phyloP scores from a whole-genome alignment of 352 stramenopile species.

The Aphanomyces invadans region DNA sequence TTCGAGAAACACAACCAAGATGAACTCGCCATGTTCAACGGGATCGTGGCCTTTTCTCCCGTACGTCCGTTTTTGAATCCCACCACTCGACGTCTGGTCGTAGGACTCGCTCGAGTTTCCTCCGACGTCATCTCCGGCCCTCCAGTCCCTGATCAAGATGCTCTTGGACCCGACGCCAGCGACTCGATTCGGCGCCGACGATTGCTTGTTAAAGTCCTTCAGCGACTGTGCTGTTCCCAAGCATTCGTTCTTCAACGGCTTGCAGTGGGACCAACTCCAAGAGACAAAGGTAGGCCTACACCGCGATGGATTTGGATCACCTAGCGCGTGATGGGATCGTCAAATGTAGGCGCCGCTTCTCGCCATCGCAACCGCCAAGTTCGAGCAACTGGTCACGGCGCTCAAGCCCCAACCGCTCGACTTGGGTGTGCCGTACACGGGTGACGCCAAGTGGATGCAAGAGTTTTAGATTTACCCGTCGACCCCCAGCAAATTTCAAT shows the following conservation, averaged over 20 bases:
- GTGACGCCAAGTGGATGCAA: slow-evolving; percentile 65
- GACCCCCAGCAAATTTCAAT: no score
- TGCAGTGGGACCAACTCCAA: slow-evolving; percentile 75
- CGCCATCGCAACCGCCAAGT: slow-evolving; percentile 51
- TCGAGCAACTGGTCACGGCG: slow-evolving; percentile 52
- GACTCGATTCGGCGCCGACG: slow-evolving; percentile 47
- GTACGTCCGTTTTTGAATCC: slow-evolving; percentile 26
- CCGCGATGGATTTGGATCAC: no score
- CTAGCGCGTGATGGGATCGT: no score
- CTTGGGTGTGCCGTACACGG: slow-evolving; percentile 61
- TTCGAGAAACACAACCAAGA: slow-evolving; percentile 80
- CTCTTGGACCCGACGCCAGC: slow-evolving; percentile 52
- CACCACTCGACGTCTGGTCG: neutral
- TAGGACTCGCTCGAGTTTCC: slow-evolving; percentile 65
- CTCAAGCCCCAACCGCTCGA: slow-evolving; percentile 45
- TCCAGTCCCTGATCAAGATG: slow-evolving; percentile 63
- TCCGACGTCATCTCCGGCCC: slow-evolving; percentile 48
- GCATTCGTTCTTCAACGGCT: slow-evolving; percentile 76
- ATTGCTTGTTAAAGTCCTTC: slow-evolving; percentile 36
- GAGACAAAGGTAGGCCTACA: slow-evolving; percentile 46
- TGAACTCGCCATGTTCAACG: slow-evolving; percentile 83
- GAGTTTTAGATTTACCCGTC: slow-evolving; percentile 58
- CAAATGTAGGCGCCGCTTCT: slow-evolving; percentile 73
- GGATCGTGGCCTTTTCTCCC: slow-evolving; percentile 71
- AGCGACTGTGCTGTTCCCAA: slow-evolving; percentile 67